phyloP scores from a whole-genome alignment of 2,329 filamentous ascomycete genomes.

The Bipolaris victoriae region DNA sequence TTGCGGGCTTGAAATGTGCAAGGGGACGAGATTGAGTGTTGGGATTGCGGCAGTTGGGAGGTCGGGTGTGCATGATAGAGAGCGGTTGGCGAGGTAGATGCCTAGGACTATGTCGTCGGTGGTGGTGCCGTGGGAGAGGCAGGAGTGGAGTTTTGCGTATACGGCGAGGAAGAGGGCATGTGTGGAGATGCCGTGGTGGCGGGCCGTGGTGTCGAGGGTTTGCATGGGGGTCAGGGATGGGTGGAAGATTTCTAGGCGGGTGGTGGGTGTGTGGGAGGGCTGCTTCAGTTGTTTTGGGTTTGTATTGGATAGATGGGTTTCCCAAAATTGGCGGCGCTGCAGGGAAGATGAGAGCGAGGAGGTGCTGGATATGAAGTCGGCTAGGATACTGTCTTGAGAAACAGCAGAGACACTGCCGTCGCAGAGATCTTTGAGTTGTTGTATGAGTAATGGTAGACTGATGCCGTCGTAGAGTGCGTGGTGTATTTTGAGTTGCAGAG shows the following conservation, averaged over 20 bases:
- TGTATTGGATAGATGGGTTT: conserved; percentile 49
- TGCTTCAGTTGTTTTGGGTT: conserved; percentile 15
- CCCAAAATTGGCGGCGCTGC: conserved; percentile 58
- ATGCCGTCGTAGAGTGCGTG: conserved; percentile 90
- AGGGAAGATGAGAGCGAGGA: conserved; percentile 4
- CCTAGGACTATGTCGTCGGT: conserved; percentile 67
- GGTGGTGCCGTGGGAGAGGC: conserved; percentile 24
- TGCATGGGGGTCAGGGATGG: conserved; percentile 55
- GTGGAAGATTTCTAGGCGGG: conserved; percentile 55
- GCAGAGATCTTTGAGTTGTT: conserved; percentile 57
- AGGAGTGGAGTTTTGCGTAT: conserved; percentile 63
- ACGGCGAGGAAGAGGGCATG: conserved; percentile 79
- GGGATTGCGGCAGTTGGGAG: conserved; percentile 65
- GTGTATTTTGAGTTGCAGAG: conserved; percentile 66
- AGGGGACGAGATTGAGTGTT: conserved; percentile 78
- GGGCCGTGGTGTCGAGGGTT: conserved; percentile 52
- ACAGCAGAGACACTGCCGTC: conserved; percentile 23
- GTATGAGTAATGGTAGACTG: conserved; percentile 70
- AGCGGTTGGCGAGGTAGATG: conserved; percentile 82
- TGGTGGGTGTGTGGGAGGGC: conserved; percentile 36
- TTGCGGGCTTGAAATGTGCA: conserved; percentile 60
- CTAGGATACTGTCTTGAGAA: conserved; percentile 42
- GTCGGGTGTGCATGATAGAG: conserved; percentile 55
- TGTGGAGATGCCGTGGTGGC: conserved; percentile 64
- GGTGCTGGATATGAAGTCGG: conserved; percentile 49